Evolutionary conservation across 2,329 filamentous ascomycete genomes (phyloP).

Genomic region (Calonectria ilicicola): DNA sequence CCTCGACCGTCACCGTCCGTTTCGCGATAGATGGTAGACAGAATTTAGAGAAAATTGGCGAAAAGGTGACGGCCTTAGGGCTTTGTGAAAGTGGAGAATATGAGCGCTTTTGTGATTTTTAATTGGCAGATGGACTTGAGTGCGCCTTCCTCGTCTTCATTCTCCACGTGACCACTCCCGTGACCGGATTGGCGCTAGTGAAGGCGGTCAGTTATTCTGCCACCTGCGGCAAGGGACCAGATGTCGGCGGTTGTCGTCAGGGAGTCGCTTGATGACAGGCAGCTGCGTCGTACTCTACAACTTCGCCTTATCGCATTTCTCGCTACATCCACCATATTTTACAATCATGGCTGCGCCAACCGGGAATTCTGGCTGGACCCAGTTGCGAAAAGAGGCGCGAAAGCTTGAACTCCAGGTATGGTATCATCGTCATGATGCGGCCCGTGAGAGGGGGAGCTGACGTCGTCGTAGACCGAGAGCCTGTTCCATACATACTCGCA

Average conservation of each 20-base stretch:
- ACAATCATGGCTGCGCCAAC: slow-evolving; percentile 63
- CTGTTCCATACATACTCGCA: slow-evolving; percentile 90
- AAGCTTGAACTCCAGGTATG: slow-evolving; percentile 88
- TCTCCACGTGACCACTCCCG: slow-evolving; percentile 40
- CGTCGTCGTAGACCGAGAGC: slow-evolving; percentile 77
- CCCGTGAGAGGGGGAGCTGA: slow-evolving; percentile 31
- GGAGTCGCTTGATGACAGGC: slow-evolving; percentile 33
- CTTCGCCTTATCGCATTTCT: slow-evolving; percentile 29
- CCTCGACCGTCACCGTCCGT: slow-evolving; percentile 51
- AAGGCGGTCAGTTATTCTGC: slow-evolving; percentile 47
- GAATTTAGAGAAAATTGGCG: slow-evolving; percentile 53
- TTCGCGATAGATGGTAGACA: slow-evolving; percentile 49
- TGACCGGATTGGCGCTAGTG: slow-evolving; percentile 18
- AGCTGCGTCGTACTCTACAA: slow-evolving; percentile 22
- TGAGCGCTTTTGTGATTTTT: slow-evolving; percentile 43
- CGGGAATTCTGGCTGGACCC: slow-evolving; percentile 83
- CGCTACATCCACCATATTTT: slow-evolving; percentile 7
- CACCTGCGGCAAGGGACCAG: slow-evolving; percentile 34
- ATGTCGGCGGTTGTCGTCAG: slow-evolving; percentile 39
- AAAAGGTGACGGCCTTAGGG: slow-evolving; percentile 53
- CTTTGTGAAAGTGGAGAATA: slow-evolving; percentile 44
- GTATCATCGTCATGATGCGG: slow-evolving; percentile 36
- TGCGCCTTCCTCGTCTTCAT: background rate
- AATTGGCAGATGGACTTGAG: slow-evolving; percentile 42
- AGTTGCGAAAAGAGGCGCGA: slow-evolving; percentile 92